Evolutionary conservation across 192 early-diverging fungal genomes (phyloP).

Genomic region (Pilaira anomala): DNA sequence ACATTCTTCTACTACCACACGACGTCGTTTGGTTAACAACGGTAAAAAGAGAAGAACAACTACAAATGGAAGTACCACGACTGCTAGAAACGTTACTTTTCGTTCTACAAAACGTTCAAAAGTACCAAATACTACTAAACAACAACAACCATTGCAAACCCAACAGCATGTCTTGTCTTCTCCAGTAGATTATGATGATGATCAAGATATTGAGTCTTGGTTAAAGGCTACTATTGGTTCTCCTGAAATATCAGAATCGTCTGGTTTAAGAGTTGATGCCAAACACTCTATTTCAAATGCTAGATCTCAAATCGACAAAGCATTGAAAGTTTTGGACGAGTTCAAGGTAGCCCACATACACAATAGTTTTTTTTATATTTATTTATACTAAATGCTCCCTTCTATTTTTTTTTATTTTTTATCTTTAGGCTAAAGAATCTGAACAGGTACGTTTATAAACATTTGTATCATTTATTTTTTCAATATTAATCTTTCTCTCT

Average conservation of each 20-base stretch:
- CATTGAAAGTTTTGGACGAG: constrained; percentile 11
- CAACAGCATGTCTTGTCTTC: background rate
- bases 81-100: constrained; percentile 11
- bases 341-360: constrained; percentile 4
- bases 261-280: constrained; percentile 7
- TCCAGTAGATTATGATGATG: constrained; percentile 2
- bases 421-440: background rate
- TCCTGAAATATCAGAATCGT: background rate
- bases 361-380: background rate
- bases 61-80: constrained; percentile 4
- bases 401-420: no score
- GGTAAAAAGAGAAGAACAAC: constrained; percentile 7
- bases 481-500: no score
- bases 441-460: background rate
- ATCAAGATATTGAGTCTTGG: constrained; percentile 10
- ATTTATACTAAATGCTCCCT: background rate
- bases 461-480: no score
- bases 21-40: no score
- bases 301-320: constrained; percentile 14
- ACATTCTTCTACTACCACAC: background rate
- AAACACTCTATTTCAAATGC: constrained; percentile 9
- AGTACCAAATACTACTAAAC: background rate
- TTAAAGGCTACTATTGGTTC: constrained; percentile 1
- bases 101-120: constrained; percentile 5
- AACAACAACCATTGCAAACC: no score